Evolutionary conservation across 78 protist genomes (phyloP).

Genomic region (Bigelowiella natans): DNA sequence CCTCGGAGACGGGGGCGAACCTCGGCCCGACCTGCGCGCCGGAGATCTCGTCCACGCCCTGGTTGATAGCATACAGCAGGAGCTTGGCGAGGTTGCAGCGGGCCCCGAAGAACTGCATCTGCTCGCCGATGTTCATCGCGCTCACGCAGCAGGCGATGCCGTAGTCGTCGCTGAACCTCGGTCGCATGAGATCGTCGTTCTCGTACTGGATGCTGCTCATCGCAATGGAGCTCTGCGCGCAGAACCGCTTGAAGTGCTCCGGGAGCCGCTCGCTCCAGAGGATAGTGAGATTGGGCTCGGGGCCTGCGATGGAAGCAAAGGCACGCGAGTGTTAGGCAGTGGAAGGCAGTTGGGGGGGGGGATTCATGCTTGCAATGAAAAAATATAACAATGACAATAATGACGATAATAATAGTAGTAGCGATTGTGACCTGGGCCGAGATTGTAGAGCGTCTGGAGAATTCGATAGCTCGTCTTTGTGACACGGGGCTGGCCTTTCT

Average conservation of each 20-base stretch:
- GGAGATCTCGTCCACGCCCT: background rate
- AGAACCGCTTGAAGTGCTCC: slow-evolving; percentile 18
- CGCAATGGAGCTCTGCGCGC: slow-evolving; percentile 14
- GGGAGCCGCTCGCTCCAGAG: slow-evolving; percentile 14
- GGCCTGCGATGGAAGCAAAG: too few species aligned
- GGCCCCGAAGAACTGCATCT: slow-evolving; percentile 41
- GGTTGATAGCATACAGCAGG: slow-evolving; percentile 16
- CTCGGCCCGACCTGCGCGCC: background rate
- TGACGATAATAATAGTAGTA: too few species aligned
- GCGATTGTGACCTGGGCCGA: slow-evolving; percentile 17
- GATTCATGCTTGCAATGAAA: too few species aligned
- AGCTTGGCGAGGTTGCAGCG: slow-evolving; percentile 33
- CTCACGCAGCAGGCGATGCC: slow-evolving; percentile 31
- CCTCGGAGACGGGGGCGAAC: background rate
- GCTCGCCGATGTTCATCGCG: slow-evolving; percentile 14
- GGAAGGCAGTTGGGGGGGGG: too few species aligned
- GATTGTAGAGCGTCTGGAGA: slow-evolving; percentile 22
- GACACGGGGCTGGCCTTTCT: background rate
- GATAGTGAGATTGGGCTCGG: slow-evolving; percentile 30
- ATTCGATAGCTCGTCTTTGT: slow-evolving; percentile 24
- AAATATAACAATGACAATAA: too few species aligned
- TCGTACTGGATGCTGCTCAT: slow-evolving; percentile 32
- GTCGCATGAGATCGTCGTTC: slow-evolving; percentile 26
- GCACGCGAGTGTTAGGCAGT: too few species aligned
- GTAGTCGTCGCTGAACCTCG: slow-evolving; percentile 17